These are phyloP conservation scores for Rhypophila decipiens DNA, from an alignment of 495 filamentous ascomycete genomes.

Conservation along the genomic window DNA sequence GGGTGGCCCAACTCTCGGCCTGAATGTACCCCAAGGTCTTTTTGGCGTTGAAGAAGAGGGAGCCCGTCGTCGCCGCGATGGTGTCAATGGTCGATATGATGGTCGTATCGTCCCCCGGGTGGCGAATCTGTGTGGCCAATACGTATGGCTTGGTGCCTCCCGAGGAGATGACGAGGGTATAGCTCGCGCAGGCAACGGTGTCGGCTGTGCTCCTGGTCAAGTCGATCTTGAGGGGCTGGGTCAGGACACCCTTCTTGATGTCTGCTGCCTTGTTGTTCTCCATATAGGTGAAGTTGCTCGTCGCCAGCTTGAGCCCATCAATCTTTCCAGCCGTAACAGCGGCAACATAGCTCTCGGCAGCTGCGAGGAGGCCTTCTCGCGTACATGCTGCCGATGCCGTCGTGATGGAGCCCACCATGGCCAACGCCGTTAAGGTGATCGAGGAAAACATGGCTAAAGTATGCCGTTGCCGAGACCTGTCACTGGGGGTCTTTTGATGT, in stretches of 20 bases:
- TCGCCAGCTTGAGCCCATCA: constrained; percentile 18
- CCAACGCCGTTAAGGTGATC: too few relatives aligned
- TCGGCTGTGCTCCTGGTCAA: constrained; percentile 35
- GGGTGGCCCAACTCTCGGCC: constrained; percentile 34
- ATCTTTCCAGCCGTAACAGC: constrained; percentile 27
- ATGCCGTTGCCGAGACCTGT: too few relatives aligned
- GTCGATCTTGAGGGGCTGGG: constrained; percentile 29
- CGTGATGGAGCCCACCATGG: neutral
- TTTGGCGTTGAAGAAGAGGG: constrained; percentile 41
- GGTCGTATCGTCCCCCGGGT: constrained; percentile 23
- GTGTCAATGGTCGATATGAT: constrained; percentile 35
- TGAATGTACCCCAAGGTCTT: constrained; percentile 36
- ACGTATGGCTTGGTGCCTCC: constrained; percentile 34
- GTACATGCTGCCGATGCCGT: constrained; percentile 26
- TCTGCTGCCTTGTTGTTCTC: constrained; percentile 35
- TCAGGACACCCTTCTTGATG: constrained; percentile 27
- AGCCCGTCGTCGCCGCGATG: constrained; percentile 41
- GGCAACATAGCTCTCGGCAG: constrained; percentile 28
- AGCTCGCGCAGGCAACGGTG: constrained; percentile 35
- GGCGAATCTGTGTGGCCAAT: constrained; percentile 38
- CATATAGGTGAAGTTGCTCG: constrained; percentile 34
- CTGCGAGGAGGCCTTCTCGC: constrained; percentile 30
- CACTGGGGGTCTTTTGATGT: too few relatives aligned
- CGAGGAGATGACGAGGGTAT: constrained; percentile 36
- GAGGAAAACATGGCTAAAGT: too few relatives aligned